Evolutionary conservation across 129 eudicot genomes (phyloP).

Genomic region (Artemisia tridentata): DNA sequence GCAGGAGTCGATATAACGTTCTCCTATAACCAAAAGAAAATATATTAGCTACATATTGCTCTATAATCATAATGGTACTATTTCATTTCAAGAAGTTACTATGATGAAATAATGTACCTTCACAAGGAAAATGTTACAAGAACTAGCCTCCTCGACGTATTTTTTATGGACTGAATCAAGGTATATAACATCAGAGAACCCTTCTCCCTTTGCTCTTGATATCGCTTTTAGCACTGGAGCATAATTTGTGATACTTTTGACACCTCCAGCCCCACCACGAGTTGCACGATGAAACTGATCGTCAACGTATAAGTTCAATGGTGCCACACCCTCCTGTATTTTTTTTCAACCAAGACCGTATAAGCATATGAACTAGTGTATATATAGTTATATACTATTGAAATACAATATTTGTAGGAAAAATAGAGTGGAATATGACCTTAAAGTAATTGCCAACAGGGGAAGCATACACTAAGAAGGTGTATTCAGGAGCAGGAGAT

Average conservation of each 20-base stretch:
- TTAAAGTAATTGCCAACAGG: conserved; percentile 90
- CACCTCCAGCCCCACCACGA: conserved; percentile 89
- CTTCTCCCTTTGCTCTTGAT: conserved; percentile 53
- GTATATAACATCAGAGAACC: conserved; percentile 85
- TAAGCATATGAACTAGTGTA: not conserved
- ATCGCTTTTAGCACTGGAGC: conserved; percentile 80
- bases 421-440: conserved; percentile 34
- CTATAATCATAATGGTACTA: not conserved
- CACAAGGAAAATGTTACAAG: conserved; percentile 73
- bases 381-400: not conserved
- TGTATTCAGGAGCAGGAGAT: conserved; percentile 81
- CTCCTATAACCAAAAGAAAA: conserved; percentile 29
- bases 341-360: not conserved
- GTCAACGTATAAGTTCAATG: conserved; percentile 66
- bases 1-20: conserved; percentile 72
- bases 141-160: conserved; percentile 80
- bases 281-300: conserved; percentile 66
- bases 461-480: conserved; percentile 81
- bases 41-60: not conserved
- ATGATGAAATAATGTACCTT: conserved; percentile 48
- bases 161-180: conserved; percentile 67
- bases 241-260: conserved; percentile 82
- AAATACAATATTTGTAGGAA: not conserved
- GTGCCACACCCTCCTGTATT: conserved; percentile 59
- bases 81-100: not conserved